phyloP scores from a whole-genome alignment of 192 early-diverging fungal genomes.

The Allomyces macrogynus region DNA sequence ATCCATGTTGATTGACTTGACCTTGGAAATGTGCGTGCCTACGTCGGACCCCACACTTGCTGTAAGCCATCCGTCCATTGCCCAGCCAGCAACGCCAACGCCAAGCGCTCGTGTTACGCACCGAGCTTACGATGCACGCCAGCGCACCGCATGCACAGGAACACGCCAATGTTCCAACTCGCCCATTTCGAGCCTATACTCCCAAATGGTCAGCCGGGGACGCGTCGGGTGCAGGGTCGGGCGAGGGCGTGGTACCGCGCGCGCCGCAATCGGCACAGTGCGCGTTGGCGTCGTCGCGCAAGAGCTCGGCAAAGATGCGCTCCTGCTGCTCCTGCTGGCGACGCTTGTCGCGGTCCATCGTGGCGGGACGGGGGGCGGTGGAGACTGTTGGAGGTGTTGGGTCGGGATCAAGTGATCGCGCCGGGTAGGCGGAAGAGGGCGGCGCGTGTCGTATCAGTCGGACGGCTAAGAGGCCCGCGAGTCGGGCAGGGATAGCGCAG shows the following conservation, averaged over 20 bases:
- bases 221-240: background rate
- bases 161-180: slow-evolving; percentile 76
- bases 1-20: slow-evolving; percentile 78
- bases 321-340: slow-evolving; percentile 46
- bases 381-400: background rate
- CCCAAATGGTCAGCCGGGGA: slow-evolving; percentile 3
- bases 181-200: slow-evolving; percentile 62
- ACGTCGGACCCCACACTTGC: slow-evolving; percentile 10
- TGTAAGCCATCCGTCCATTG: no score
- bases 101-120: no score
- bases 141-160: slow-evolving; percentile 83
- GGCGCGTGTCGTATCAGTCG: no score
- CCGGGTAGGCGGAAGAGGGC: no score
- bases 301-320: slow-evolving; percentile 40
- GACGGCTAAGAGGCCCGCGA: no score
- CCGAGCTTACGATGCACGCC: slow-evolving; percentile 43
- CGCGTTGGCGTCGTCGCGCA: slow-evolving; percentile 46
- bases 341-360: slow-evolving; percentile 34
- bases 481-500: no score
- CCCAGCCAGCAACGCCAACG: no score
- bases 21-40: slow-evolving; percentile 76
- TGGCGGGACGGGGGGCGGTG: slow-evolving; percentile 5
- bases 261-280: slow-evolving; percentile 56
- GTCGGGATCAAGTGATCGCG: no score
- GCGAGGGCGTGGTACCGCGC: slow-evolving; percentile 25